These are phyloP conservation scores for Chalara sp. DNA, from an alignment of 2,329 filamentous ascomycete species.

Conservation along the genomic window DNA sequence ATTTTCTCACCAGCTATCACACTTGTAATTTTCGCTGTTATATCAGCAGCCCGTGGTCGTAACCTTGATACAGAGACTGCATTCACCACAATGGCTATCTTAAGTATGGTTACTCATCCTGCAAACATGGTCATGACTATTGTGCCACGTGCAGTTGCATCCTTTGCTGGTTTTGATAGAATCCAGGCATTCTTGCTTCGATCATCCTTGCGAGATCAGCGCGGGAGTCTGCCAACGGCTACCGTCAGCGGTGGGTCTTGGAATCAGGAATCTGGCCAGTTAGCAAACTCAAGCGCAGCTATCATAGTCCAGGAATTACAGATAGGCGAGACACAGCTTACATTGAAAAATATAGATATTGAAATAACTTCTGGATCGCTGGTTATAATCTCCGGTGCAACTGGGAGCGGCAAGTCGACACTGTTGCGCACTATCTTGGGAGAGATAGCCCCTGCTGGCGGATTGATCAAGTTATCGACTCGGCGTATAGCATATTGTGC, in stretches of 20 bases:
- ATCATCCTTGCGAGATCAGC: conserved; percentile 3
- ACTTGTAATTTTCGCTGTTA: conserved; percentile 12
- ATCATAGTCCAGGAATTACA: conserved; percentile 5
- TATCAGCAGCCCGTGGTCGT: conserved; percentile 5
- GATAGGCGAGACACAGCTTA: conserved; percentile 1
- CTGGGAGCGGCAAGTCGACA: conserved; percentile 26
- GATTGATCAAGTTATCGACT: conserved; percentile 22
- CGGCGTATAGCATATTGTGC: conserved; percentile 29
- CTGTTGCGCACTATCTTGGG: conserved; percentile 25
- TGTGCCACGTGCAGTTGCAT: conserved; percentile 9
- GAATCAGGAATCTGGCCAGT: neutral
- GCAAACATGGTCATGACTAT: conserved; percentile 19
- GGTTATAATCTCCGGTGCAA: conserved; percentile 18
- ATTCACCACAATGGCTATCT: conserved; percentile 15
- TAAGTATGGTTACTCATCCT: conserved; percentile 17
- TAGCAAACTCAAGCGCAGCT: neutral
- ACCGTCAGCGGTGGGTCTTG: neutral
- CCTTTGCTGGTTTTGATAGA: conserved; percentile 14
- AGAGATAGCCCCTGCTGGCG: conserved; percentile 19
- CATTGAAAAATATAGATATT: conserved; percentile 11
- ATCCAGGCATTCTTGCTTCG: conserved; percentile 26
- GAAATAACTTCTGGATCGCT: conserved; percentile 9
- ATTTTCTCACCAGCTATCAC: conserved; percentile 19
- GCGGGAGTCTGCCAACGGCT: conserved; percentile 2
- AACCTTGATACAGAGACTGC: conserved; percentile 13